phyloP scores from a whole-genome alignment of 176 grass and related monocot species.

The Olyra latifolia region DNA sequence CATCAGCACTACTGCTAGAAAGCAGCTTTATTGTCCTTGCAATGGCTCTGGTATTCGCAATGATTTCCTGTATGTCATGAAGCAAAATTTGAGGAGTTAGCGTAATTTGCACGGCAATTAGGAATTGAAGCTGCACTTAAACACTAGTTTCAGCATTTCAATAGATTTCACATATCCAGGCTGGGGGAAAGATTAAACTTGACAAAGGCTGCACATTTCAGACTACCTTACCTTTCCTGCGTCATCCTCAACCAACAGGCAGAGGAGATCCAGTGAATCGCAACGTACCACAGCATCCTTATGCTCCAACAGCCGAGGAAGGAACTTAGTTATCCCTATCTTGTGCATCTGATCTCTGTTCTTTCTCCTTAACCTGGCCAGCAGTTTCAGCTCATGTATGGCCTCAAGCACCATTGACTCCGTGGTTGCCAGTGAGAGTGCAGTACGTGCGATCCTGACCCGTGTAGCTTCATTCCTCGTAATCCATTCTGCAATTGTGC shows the following conservation, averaged over 20 bases:
- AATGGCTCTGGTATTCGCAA: slow-evolving; percentile 72
- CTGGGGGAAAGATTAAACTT: background rate
- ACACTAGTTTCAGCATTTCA: slow-evolving; percentile 1
- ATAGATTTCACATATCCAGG: background rate
- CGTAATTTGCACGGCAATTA: background rate
- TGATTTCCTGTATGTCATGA: slow-evolving; percentile 60
- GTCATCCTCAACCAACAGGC: slow-evolving; percentile 66
- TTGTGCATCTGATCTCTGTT: slow-evolving; percentile 83
- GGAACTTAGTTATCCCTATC: slow-evolving; percentile 78
- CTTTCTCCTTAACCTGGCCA: slow-evolving; percentile 47
- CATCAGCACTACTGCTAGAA: slow-evolving; percentile 56
- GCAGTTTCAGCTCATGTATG: slow-evolving; percentile 62
- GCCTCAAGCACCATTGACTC: slow-evolving; percentile 76
- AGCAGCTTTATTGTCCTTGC: slow-evolving; percentile 65
- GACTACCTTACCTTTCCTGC: slow-evolving; percentile 66
- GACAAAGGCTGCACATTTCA: slow-evolving; percentile 2
- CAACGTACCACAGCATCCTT: slow-evolving; percentile 54
- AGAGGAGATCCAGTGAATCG: slow-evolving; percentile 62
- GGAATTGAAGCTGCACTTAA: background rate
- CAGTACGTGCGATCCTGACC: slow-evolving; percentile 59
- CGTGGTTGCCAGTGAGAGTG: slow-evolving; percentile 47
- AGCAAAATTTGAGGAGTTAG: background rate
- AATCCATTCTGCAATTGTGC: slow-evolving; percentile 79
- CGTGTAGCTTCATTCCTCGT: slow-evolving; percentile 65
- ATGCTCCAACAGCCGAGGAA: slow-evolving; percentile 59